Evolutionary conservation across 371 early-diverging fungal genomes (phyloP).

Genomic region (Mucor mucedo): DNA sequence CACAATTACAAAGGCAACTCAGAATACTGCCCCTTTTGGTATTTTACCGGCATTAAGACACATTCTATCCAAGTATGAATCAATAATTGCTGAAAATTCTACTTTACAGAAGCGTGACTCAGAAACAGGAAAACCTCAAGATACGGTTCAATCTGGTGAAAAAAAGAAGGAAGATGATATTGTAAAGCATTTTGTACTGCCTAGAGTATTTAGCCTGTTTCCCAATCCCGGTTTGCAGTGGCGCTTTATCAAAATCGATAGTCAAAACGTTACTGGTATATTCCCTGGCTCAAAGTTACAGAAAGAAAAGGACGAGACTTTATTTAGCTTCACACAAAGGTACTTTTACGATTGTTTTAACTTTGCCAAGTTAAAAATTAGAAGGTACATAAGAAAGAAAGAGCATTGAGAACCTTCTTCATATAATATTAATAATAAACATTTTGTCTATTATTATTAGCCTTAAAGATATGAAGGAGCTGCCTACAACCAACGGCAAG

Average conservation of each 20-base stretch:
- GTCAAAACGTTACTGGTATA: not conserved
- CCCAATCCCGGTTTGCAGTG: constrained; percentile 1
- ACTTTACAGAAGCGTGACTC: too few species aligned
- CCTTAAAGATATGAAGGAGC: not conserved
- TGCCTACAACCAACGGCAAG: not conserved
- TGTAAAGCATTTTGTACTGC: not conserved
- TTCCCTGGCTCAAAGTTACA: not conserved
- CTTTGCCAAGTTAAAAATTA: not conserved
- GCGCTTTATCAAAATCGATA: constrained; percentile 5
- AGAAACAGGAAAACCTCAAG: not conserved
- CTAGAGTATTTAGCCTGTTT: not conserved
- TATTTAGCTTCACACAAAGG: not conserved
- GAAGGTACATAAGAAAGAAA: not conserved
- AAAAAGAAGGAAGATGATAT: not conserved
- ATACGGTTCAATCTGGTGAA: not conserved
- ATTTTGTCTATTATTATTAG: too few species aligned
- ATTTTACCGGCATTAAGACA: too few species aligned
- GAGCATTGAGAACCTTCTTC: too few species aligned
- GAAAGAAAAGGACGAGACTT: not conserved
- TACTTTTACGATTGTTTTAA: not conserved
- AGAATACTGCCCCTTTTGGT: too few species aligned
- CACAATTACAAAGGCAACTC: too few species aligned
- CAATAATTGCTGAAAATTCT: too few species aligned
- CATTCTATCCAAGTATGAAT: too few species aligned
- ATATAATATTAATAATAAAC: too few species aligned